Base-by-base conservation (phyloP, 345 rosid species). In the Citrus mangshanensis region DNA sequence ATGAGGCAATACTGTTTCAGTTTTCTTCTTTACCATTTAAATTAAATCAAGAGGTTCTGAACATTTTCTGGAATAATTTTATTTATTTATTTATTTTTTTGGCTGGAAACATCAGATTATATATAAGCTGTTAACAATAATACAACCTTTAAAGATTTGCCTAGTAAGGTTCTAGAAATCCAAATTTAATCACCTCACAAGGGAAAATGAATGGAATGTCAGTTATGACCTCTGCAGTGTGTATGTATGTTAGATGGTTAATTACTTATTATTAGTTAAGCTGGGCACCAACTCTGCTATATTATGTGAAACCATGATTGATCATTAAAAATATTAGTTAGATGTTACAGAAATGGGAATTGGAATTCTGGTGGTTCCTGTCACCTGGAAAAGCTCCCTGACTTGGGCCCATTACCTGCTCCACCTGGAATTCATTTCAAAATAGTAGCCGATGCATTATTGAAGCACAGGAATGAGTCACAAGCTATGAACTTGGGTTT, bases 341-440 rank as follows among this genome's bases (percentile, higher is more conserved):
- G 37, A 54, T 77, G 59, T 32, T 32, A 74, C 91, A 93, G 97
- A 63, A 92, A 89, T 22, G 97, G 98, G 3, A 80, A 85, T 61
- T 88, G 93, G 93, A 88, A 80, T 74, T 78, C 82, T 54, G 88
- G 88, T 16, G 91, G 93, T 67, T 76, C 81, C 82, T 90, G 91
- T 77, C 91, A 94, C 81, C 75, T 88, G 89, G 95, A 91, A 85
- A 89, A 84, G 63, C 81, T 91, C 32, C 98, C 97, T 2, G 93
- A 92, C 61, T 81, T 90, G 42, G 79, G 87, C 61, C 65, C 80
- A 7, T 70, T 82, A 74, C 81, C 89, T 35, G 77, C 82, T 28
- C 79, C 87, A 75, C 81, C 80, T 7, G 89, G 82, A 72, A 78
- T 74, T 49, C 89, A 70, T 73, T 78, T 82, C 37, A 81, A 82